Base-by-base conservation (phyloP, 495 filamentous ascomycete species). In the Penicillium maclennaniae region DNA sequence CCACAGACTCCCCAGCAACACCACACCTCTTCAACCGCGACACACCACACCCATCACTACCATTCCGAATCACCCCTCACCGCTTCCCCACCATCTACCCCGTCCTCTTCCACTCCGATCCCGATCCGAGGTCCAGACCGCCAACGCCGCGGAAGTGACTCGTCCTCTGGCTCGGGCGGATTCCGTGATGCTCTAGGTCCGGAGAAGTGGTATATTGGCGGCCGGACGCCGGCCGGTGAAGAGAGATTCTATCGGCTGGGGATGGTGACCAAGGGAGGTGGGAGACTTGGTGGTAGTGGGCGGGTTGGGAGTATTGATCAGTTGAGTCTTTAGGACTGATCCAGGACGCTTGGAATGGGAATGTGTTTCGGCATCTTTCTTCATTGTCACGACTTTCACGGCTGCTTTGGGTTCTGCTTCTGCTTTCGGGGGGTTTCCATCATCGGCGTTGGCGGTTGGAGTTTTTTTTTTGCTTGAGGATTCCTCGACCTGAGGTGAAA, bases 181-280 rank as follows among this genome's bases (percentile, higher is more conserved):
- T 95, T 95, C 58, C 73, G 87, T 16, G 91, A 95, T 58, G 84
- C 84, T 6, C 59, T 85, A 2, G 87, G 87, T 0, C 79, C 80
- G 0, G 91, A 95, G 72, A 88, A 86, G 62, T 90, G 89, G 85
- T 96, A 92, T 68, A 89, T 96, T 47, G 91, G 91, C 3, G 91
- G 91, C 2, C 72, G 87, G 58, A 95, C 89, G 28, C 85, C 89
- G n/a, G 78, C 72, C 1, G 91, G 91, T 5, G 91, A 96, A 62
- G 91, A 96, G 69, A 79, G 84, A 61, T 96, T 91, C 66, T 95
- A 95, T 60, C 85, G 88, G 57, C 49, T 86, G 17, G 82, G 80
- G 12, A 79, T 85, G 76, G 81, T 85, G 43, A 81, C 79, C 1
- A 74, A 70, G 48, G 71, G 72, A 15, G 74, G 74, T 40, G 74